These are phyloP conservation scores for Gaillardinia entomophila DNA, from an alignment of 805 yeast genomes.

Conservation along the genomic window DNA sequence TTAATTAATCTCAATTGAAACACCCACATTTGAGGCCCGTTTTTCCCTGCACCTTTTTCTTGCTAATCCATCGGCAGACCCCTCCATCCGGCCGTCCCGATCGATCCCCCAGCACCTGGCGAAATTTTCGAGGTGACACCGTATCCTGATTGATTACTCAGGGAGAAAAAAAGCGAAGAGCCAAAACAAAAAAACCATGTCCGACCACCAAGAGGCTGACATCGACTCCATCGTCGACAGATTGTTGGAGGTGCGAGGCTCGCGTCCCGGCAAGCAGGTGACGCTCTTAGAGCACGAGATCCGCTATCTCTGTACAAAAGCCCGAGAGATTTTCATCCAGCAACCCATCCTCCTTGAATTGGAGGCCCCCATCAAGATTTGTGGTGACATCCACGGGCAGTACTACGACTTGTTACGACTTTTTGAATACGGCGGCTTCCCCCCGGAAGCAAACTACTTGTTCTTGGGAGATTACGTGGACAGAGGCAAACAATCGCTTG, in stretches of 20 bases:
- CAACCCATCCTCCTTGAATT: constrained; percentile 93
- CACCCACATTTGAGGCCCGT: background rate
- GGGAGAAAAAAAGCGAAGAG: too few relatives aligned
- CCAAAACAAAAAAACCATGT: constrained; percentile 17
- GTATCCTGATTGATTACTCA: too few relatives aligned
- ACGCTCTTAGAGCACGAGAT: constrained; percentile 91
- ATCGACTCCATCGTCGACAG: constrained; percentile 96
- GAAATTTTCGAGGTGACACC: too few relatives aligned
- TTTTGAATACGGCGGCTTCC: constrained; percentile 98
- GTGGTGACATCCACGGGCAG: constrained; percentile 99
- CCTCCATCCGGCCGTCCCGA: background rate
- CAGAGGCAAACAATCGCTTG: constrained; percentile 96
- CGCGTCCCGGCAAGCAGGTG: constrained; percentile 97
- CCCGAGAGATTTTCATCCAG: constrained; percentile 95
- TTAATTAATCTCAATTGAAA: background rate
- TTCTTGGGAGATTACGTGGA: constrained; percentile 97
- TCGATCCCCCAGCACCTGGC: too few relatives aligned
- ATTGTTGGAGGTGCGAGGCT: constrained; percentile 94
- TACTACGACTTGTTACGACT: constrained; percentile 92
- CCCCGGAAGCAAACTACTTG: constrained; percentile 95
- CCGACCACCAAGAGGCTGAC: constrained; percentile 68
- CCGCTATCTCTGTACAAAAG: constrained; percentile 92
- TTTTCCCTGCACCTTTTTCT: background rate
- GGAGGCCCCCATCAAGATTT: constrained; percentile 95
- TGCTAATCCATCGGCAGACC: background rate